Base-by-base conservation (phyloP, 768 basidiomycete genomes). In the Boletus insuetus region DNA sequence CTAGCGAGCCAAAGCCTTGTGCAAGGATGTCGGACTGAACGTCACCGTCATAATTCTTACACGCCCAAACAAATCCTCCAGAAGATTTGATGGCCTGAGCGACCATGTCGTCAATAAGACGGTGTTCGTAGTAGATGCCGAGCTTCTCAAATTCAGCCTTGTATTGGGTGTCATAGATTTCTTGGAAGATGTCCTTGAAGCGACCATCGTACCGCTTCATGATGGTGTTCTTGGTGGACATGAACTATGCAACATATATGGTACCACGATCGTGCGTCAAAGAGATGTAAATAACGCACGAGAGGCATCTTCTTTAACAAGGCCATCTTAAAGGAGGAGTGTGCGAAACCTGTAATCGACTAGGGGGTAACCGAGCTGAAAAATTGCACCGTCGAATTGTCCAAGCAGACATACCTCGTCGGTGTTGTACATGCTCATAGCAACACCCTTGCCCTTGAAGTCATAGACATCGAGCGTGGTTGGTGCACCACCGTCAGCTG, bases 151-250 rank as follows among this genome's bases (percentile, higher is more conserved):
- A 94, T 50, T 77, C 75, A 2, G 77, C 56, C 69, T 87, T 87
- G 80, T 94, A 94, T 53, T 84, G 65, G 79, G 77, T 65, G 8
- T 96, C 91, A 71, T 93, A 99, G 65, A 98, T 87, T 66, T 97
- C 94, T 72, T 98, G 86, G 86, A 99, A 97, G 69, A 96, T 94
- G 66, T 99, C 97, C 79, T 99, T 99, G 84, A 98, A 99, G 31
- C 95, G 84, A 42, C 97, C 97, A 67, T 98, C 97, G 72, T 99
- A 99, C 69, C 88, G 94, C 78, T 99, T 96, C 68, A 96, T 68
- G 74, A 96, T 95, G 22, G 93, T 96, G 75, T 96, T 98, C 79
- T 99, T 98, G 40, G 96, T 98, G 12, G 92, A 94, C 90, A 98
- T 84, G 81, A 95, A 98, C 85, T 91, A 43, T 50, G 16, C 22